Conservation (phyloP, 164 flowering plant species). For the Chimonanthus salicifolius region DNA sequence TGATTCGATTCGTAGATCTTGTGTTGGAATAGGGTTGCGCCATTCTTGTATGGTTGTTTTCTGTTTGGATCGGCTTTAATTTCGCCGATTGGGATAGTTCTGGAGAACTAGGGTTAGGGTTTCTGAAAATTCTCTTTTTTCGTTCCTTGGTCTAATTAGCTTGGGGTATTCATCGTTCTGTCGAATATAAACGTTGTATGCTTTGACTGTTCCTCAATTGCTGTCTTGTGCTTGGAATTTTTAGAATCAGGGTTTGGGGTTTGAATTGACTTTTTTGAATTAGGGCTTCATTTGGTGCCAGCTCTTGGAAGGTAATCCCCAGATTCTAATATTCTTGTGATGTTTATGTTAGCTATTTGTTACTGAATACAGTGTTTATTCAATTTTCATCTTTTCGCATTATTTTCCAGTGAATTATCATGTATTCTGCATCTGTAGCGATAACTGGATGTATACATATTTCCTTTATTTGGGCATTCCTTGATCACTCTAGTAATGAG, state of each 20-base stretch:
- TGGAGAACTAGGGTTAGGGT: constrained; percentile 31
- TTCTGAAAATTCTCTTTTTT: constrained; percentile 14
- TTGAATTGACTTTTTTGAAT: background rate
- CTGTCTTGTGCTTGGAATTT: constrained; percentile 2
- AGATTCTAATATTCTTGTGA: background rate
- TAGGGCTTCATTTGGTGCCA: background rate
- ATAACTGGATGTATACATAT: too few species aligned
- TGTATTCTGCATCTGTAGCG: too few species aligned
- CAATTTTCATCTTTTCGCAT: background rate
- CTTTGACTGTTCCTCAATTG: background rate
- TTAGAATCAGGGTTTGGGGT: background rate
- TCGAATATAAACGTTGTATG: background rate
- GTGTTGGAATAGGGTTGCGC: constrained; percentile 5
- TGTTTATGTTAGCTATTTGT: background rate
- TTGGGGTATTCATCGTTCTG: constrained; percentile 4
- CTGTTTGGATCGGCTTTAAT: constrained; percentile 1
- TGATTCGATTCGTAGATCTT: constrained; percentile 10
- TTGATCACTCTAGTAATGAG: too few species aligned
- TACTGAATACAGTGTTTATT: background rate
- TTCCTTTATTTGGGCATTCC: too few species aligned
- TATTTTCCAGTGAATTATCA: background rate
- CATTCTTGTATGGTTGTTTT: background rate
- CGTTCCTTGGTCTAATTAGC: constrained; percentile 6
- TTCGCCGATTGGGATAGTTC: constrained; percentile 9
- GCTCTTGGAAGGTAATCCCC: constrained; percentile 16